Base-by-base conservation (phyloP, 768 basidiomycete genomes). In the Pisolithus albus region DNA sequence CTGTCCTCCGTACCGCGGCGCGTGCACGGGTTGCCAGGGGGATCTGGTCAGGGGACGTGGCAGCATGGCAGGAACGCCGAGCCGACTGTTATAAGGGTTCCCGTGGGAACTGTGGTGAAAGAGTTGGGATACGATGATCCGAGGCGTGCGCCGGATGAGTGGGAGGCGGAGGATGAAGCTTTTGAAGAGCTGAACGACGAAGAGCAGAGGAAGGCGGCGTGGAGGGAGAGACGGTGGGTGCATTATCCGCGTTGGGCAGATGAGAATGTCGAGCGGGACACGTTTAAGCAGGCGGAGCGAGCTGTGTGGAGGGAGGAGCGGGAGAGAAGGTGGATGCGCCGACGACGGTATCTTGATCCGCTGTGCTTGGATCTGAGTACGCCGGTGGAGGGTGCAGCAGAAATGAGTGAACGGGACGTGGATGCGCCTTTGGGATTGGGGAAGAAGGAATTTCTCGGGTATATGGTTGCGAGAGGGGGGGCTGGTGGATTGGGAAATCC, bases 401-500 rank as follows among this genome's bases (percentile, higher is more conserved):
- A 70, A 30, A 63, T 73, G 4, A 70, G 72, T 11, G 77, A 86
- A 52, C 18, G 58, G 23, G 64, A 65, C 28, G 64, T 64, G 9
- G 40, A 65, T 8, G 81, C 83, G 0, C 86, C 88, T 0, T 75
- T 88, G 1, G 86, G 86, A 5, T 71, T 72, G 4, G 77, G 77
- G 3, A 75, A 75, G 45, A 71, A 70, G 4, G 77, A 80, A 49
- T 67, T 73, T 11, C 58, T 80, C 2, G 86, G 86, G 0, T 79
- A 83, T 44, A 72, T 93, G 28, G 63, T 95, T 42, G 84, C 88
- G 0, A 60, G 76, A 7, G 95, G 95, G 3, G 95, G 95, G 0
- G 50, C 59, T 8, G 89, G 91, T 2, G 95, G 95, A 0, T 61
- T 86, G 9, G 95, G 95, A 2, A 98, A 98, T 62, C 91, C 95